Percentiles rank a stretch among this genome's conserved stretches.
These are phyloP conservation scores for Monosporascus sp. DNA, from an alignment of 2,329 filamentous ascomycete genomes.

Conservation along the genomic window DNA sequence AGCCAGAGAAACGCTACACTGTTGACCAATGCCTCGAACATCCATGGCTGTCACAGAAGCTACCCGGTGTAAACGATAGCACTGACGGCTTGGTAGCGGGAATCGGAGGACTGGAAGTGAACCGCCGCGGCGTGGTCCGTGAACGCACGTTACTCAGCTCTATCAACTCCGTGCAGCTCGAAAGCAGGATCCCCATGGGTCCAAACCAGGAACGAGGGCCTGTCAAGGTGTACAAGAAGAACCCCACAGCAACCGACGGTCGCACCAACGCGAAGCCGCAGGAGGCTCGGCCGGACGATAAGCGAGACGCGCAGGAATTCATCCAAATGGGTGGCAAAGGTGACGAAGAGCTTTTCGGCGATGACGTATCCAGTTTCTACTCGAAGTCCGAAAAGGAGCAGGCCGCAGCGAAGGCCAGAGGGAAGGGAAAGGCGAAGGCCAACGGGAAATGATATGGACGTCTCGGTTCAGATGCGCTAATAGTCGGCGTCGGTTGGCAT, in stretches of 20 bases:
- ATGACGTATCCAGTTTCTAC: conserved; percentile 52
- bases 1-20: conserved; percentile 76
- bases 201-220: conserved; percentile 52
- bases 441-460: conserved; percentile 10
- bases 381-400: conserved; percentile 31
- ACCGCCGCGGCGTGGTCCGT: conserved; percentile 69
- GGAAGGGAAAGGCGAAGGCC: conserved; percentile 13
- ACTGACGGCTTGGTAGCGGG: conserved; percentile 90
- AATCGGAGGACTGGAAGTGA: conserved; percentile 75
- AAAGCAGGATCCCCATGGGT: conserved; percentile 48
- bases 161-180: conserved; percentile 66
- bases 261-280: conserved; percentile 35
- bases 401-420: conserved; percentile 17
- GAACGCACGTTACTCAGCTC: conserved; percentile 81
- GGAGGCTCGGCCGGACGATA: conserved; percentile 62
- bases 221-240: conserved; percentile 73
- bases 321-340: conserved; percentile 80
- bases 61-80: conserved; percentile 67
- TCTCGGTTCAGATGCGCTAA: background rate
- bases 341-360: conserved; percentile 69
- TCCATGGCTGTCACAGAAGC: conserved; percentile 72
- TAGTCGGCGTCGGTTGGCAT: no score
- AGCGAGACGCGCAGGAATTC: conserved; percentile 69
- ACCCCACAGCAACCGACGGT: conserved; percentile 38
- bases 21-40: conserved; percentile 88